These are phyloP conservation scores for Dacryopinax primogenitus DNA, from an alignment of 768 basidiomycete species.

Conservation along the genomic window DNA sequence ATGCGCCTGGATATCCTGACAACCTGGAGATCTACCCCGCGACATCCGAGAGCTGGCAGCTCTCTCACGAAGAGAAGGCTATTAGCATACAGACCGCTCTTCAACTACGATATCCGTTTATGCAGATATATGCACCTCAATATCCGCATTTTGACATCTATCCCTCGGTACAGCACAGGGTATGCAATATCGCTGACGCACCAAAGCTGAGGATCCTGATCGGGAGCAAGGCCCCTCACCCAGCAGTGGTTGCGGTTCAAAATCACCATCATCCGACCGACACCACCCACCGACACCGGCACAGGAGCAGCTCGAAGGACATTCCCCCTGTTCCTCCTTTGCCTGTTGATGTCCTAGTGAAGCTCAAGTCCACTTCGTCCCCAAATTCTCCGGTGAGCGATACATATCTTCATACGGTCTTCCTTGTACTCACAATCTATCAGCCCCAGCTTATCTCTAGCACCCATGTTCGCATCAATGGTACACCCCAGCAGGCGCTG, in stretches of 20 bases:
- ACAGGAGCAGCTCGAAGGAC: not conserved
- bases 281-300: not conserved
- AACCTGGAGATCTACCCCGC: constrained; percentile 1
- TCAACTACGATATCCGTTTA: not conserved
- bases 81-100: not conserved
- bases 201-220: not conserved
- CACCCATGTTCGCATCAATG: not conserved
- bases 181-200: not conserved
- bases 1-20: not conserved
- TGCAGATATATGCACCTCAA: not conserved
- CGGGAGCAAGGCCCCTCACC: not conserved
- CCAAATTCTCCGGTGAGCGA: not conserved
- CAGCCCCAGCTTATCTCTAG: not conserved
- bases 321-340: not conserved
- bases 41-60: not conserved
- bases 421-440: not conserved
- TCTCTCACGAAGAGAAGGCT: not conserved
- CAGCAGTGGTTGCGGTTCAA: not conserved
- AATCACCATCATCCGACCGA: not conserved
- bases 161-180: not conserved
- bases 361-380: not conserved
- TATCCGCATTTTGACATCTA: not conserved
- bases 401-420: not conserved
- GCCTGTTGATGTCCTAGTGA: not conserved
- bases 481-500: not conserved